phyloP scores from a whole-genome alignment of 2,329 filamentous ascomycete genomes.

The Cladosporium velox region DNA sequence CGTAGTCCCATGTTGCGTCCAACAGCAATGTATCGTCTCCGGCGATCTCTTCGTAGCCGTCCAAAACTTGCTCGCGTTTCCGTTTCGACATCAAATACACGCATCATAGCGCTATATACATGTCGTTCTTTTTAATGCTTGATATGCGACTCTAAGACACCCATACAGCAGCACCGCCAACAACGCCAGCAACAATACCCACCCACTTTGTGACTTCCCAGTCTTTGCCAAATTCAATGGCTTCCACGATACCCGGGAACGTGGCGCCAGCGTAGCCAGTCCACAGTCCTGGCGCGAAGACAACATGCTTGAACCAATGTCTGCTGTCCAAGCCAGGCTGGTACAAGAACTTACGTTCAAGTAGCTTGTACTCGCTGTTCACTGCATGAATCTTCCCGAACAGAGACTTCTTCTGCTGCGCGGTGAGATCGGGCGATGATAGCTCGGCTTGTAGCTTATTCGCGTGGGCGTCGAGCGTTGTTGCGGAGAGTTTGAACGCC shows the following conservation, averaged over 20 bases:
- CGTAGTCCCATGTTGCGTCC: neutral
- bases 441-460: conserved; percentile 30
- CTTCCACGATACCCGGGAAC: conserved; percentile 66
- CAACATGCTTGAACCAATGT: conserved; percentile 90
- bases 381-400: conserved; percentile 55
- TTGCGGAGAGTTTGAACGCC: conserved; percentile 6
- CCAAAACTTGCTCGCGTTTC: neutral
- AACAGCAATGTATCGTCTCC: neutral
- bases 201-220: conserved; percentile 44
- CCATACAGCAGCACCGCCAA: conserved; percentile 37
- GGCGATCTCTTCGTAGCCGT: neutral
- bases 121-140: neutral
- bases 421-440: conserved; percentile 47
- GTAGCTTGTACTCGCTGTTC: conserved; percentile 79
- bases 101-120: neutral
- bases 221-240: conserved; percentile 54
- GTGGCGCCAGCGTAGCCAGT: conserved; percentile 82
- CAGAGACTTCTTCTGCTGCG: conserved; percentile 52
- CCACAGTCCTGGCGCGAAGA: conserved; percentile 89
- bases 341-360: conserved; percentile 81
- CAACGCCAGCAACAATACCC: conserved; percentile 41
- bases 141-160: neutral
- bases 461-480: conserved; percentile 1
- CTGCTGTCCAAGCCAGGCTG: conserved; percentile 74
- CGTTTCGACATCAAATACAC: neutral